Percentiles rank a stretch among this genome's conserved stretches.
Evolutionary conservation across 2,329 filamentous ascomycete genomes (phyloP).

Genomic region (Bipolaris sorokiniana): DNA sequence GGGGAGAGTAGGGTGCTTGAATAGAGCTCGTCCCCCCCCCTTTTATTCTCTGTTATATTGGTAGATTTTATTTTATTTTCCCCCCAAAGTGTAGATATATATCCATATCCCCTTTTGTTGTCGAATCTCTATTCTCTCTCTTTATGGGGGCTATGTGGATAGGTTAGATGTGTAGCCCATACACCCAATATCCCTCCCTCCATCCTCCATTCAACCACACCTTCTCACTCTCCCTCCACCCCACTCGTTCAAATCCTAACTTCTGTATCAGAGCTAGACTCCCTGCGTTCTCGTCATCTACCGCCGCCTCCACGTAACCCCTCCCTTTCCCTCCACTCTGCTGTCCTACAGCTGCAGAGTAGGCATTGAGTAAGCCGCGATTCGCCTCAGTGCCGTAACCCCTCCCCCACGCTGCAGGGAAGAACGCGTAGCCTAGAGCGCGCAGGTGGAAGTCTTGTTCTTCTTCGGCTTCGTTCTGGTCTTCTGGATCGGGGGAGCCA

Average conservation of each 20-base stretch:
- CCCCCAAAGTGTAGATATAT: not conserved
- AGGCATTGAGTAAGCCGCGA: conserved; percentile 24
- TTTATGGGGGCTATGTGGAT: not conserved
- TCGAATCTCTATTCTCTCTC: not conserved
- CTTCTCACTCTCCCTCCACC: conserved; percentile 28
- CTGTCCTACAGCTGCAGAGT: conserved; percentile 2
- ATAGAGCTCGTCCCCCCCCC: no score
- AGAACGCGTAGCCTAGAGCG: conserved; percentile 33
- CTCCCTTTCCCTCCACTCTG: conserved; percentile 4
- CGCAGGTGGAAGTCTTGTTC: conserved; percentile 18
- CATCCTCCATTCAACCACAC: conserved; percentile 35
- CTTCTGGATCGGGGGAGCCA: not conserved
- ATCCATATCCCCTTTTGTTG: not conserved
- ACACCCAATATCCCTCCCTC: conserved; percentile 33
- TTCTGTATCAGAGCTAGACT: conserved; percentile 34
- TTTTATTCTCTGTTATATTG: no score
- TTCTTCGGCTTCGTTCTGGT: not conserved
- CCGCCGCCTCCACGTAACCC: conserved; percentile 34
- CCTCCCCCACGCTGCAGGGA: conserved; percentile 27
- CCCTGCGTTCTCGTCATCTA: conserved; percentile 28
- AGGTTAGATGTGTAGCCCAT: conserved; percentile 25
- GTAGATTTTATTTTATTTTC: no score
- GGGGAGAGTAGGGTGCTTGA: conserved; percentile 62
- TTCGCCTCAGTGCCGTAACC: conserved; percentile 40
- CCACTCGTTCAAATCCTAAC: conserved; percentile 32